These are phyloP conservation scores for Aspergillus neotritici DNA, from an alignment of 2,329 filamentous ascomycete genomes.

Conservation along the genomic window DNA sequence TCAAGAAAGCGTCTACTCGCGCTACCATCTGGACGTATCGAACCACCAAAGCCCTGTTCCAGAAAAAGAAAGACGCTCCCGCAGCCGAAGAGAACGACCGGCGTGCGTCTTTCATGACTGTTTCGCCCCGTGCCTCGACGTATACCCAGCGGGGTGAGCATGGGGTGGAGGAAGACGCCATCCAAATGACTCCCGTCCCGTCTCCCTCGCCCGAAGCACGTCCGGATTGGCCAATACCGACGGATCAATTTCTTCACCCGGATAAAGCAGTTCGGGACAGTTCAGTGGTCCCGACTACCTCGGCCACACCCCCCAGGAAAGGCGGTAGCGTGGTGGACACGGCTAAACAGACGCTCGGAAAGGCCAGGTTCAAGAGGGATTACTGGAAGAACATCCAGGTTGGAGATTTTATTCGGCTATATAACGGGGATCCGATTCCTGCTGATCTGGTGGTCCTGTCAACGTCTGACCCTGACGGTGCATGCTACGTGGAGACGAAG, in stretches of 20 bases:
- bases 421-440: slow-evolving; percentile 92
- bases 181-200: slow-evolving; percentile 92
- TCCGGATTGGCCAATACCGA: slow-evolving; percentile 38
- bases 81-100: slow-evolving; percentile 45
- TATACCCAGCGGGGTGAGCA: slow-evolving; percentile 46
- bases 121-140: slow-evolving; percentile 51
- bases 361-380: slow-evolving; percentile 83
- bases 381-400: slow-evolving; percentile 94
- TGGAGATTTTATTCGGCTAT: slow-evolving; percentile 92
- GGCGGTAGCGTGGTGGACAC: slow-evolving; percentile 70
- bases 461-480: slow-evolving; percentile 88
- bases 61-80: slow-evolving; percentile 40
- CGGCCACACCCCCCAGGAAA: slow-evolving; percentile 34
- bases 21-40: slow-evolving; percentile 52
- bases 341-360: slow-evolving; percentile 58
- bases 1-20: slow-evolving; percentile 81
- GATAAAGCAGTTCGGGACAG: slow-evolving; percentile 26
- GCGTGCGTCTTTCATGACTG: slow-evolving; percentile 61
- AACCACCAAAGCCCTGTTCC: slow-evolving; percentile 46
- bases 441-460: slow-evolving; percentile 89
- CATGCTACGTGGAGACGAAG: slow-evolving; percentile 97
- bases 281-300: slow-evolving; percentile 19
- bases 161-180: slow-evolving; percentile 55
- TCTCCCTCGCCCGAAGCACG: slow-evolving; percentile 62
- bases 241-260: slow-evolving; percentile 26